These are phyloP conservation scores for Simplicillium aogashimaense DNA, from an alignment of 2,329 filamentous ascomycete species.

Conservation along the genomic window DNA sequence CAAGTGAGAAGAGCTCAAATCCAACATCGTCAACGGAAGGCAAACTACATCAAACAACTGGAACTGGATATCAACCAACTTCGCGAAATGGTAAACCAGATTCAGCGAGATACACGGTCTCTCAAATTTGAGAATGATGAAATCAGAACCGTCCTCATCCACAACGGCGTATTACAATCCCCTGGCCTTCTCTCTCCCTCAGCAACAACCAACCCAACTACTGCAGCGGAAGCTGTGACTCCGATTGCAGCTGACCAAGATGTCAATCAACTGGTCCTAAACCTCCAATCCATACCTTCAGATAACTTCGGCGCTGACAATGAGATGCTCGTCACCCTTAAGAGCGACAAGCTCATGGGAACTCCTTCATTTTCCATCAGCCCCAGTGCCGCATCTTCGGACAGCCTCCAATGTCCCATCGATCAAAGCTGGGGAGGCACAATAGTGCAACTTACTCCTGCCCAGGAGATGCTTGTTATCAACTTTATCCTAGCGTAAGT, in stretches of 20 bases:
- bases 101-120: conserved; percentile 25
- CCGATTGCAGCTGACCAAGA: neutral
- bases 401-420: conserved; percentile 10
- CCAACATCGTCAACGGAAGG: conserved; percentile 46
- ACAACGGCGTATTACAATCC: conserved; percentile 13
- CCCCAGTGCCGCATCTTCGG: conserved; percentile 12
- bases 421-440: conserved; percentile 9
- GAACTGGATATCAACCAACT: conserved; percentile 39
- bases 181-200: conserved; percentile 3
- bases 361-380: conserved; percentile 33
- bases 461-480: conserved; percentile 34
- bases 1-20: conserved; percentile 45
- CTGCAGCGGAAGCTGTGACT: conserved; percentile 5
- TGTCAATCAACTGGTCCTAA: no score
- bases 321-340: conserved; percentile 29
- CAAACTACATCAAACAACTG: conserved; percentile 43
- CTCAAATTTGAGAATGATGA: conserved; percentile 32
- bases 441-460: conserved; percentile 19
- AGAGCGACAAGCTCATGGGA: conserved; percentile 28
- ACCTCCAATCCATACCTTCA: no score
- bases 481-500: conserved; percentile 45
- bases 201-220: conserved; percentile 3
- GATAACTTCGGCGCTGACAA: conserved; percentile 19
- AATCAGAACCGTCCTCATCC: conserved; percentile 25
- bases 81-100: conserved; percentile 33